Evolutionary conservation across 148 eudicot genomes (phyloP).

Genomic region (Fagopyrum esculentum): DNA sequence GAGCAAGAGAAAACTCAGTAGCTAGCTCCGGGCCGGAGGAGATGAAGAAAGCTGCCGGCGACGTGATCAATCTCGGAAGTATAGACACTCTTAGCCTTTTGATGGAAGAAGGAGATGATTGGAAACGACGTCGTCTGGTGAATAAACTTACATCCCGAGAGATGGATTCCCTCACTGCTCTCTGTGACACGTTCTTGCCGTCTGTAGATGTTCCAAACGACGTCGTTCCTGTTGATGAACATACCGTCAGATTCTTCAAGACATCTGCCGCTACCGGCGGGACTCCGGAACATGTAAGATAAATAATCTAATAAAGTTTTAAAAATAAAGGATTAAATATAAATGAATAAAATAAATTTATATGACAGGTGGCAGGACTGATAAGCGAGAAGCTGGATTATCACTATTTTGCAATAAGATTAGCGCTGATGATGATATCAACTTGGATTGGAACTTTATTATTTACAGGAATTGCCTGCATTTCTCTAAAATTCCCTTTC

Average conservation of each 20-base stretch:
- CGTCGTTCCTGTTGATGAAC: constrained; percentile 3
- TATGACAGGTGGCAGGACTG: constrained; percentile 28
- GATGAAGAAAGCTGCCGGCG: not conserved
- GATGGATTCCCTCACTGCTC: constrained; percentile 49
- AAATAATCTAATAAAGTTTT: too few species aligned
- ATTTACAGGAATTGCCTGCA: constrained; percentile 24
- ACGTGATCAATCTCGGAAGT: not conserved
- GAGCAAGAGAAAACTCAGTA: too few species aligned
- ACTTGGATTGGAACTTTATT: constrained; percentile 47
- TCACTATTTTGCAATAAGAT: constrained; percentile 22
- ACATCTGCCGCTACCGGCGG: constrained; percentile 52
- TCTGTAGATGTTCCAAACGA: constrained; percentile 21
- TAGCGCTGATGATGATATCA: constrained; percentile 28
- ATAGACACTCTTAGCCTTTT: not conserved
- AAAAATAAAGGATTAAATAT: too few species aligned
- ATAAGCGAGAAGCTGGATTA: constrained; percentile 25
- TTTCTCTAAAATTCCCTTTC: constrained; percentile 33
- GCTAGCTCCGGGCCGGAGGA: not conserved
- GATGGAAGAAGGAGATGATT: not conserved
- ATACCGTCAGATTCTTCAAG: constrained; percentile 22
- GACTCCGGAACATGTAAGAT: constrained; percentile 33
- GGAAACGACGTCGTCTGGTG: constrained; percentile 3
- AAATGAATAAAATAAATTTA: not conserved
- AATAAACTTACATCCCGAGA: constrained; percentile 25
- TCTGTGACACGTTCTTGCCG: constrained; percentile 54